Evolutionary conservation across 768 basidiomycete genomes (phyloP).

Genomic region (Mycena latifolia): DNA sequence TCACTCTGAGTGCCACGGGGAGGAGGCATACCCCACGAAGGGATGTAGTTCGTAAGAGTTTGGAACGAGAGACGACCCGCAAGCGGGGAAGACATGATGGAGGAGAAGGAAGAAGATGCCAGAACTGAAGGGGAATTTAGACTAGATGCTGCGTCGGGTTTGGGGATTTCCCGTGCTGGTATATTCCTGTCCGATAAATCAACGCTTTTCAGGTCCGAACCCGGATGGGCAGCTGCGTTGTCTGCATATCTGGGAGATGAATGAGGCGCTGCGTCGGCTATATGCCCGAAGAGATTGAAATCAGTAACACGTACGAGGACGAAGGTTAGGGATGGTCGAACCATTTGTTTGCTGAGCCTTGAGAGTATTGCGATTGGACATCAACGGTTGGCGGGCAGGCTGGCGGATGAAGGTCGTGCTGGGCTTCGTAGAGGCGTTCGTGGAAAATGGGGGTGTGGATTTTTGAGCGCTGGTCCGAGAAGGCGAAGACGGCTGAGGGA

Average conservation of each 20-base stretch:
- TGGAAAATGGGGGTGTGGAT: constrained; percentile 39
- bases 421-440: constrained; percentile 46
- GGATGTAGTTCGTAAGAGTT: constrained; percentile 71
- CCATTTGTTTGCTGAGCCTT: constrained; percentile 60
- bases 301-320: constrained; percentile 72
- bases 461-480: constrained; percentile 49
- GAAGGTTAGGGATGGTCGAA: constrained; percentile 69
- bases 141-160: constrained; percentile 30
- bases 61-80: constrained; percentile 71
- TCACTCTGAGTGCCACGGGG: constrained; percentile 26
- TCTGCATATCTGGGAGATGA: constrained; percentile 56
- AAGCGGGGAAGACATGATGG: constrained; percentile 64
- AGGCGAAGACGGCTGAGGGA: constrained; percentile 69
- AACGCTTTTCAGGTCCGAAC: constrained; percentile 55
- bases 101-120: constrained; percentile 56
- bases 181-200: constrained; percentile 49
- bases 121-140: constrained; percentile 33
- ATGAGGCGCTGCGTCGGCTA: constrained; percentile 49
- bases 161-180: constrained; percentile 30
- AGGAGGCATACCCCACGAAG: constrained; percentile 63
- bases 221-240: constrained; percentile 39
- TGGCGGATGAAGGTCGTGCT: constrained; percentile 60
- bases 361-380: constrained; percentile 41
- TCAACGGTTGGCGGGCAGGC: constrained; percentile 54
- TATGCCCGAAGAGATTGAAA: constrained; percentile 43